Evolutionary conservation across 495 filamentous ascomycete genomes (phyloP).

Genomic region (Lophiotrema nucula): DNA sequence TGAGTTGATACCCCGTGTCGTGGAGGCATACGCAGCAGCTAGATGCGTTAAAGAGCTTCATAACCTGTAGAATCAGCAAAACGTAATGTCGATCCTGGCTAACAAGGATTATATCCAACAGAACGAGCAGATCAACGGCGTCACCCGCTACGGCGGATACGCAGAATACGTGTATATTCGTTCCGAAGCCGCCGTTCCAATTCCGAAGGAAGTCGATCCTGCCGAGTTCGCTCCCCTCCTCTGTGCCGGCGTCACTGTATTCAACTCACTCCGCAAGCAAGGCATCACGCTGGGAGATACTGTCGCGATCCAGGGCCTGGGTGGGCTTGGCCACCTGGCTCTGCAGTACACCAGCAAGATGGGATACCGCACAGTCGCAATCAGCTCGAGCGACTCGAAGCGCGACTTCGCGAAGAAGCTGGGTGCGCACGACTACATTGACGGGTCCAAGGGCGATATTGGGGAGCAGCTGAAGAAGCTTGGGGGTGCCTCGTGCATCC

Average conservation of each 20-base stretch:
- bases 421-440: conserved; percentile 67
- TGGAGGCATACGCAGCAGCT: too few relatives aligned
- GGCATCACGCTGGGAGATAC: conserved; percentile 55
- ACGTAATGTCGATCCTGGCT: too few relatives aligned
- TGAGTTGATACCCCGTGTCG: too few relatives aligned
- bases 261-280: conserved; percentile 66
- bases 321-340: conserved; percentile 66
- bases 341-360: conserved; percentile 65
- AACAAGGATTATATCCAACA: too few relatives aligned
- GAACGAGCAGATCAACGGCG: conserved; percentile 46
- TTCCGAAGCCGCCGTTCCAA: conserved; percentile 59
- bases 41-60: too few relatives aligned
- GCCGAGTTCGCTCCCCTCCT: conserved; percentile 64
- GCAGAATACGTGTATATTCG: conserved; percentile 63
- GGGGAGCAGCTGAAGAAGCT: conserved; percentile 52
- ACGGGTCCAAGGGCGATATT: conserved; percentile 54
- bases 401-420: conserved; percentile 57
- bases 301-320: conserved; percentile 51
- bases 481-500: conserved; percentile 62
- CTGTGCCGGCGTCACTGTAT: conserved; percentile 70
- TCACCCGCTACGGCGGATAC: conserved; percentile 48
- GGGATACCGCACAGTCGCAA: conserved; percentile 63
- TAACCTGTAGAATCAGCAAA: too few relatives aligned
- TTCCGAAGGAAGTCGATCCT: conserved; percentile 57
- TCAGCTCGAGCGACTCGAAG: conserved; percentile 59